These are phyloP conservation scores for Kandelia obovata DNA, from an alignment of 345 rosid genomes.

Conservation along the genomic window DNA sequence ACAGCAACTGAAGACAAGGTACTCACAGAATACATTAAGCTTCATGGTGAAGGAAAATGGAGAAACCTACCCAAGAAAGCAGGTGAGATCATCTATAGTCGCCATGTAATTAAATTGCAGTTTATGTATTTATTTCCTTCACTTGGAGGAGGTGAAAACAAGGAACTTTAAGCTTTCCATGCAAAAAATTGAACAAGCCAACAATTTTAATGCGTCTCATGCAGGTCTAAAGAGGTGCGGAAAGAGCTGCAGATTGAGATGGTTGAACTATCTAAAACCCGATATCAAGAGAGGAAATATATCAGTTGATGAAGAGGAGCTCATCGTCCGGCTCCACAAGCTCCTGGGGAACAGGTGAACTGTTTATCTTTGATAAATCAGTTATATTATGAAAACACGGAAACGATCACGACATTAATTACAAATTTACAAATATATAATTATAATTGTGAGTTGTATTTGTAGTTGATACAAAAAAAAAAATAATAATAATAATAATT, in stretches of 20 bases:
- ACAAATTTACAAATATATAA: too few species aligned
- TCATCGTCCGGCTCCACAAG: slow-evolving; percentile 72
- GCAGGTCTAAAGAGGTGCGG: slow-evolving; percentile 71
- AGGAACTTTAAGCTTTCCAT: not conserved
- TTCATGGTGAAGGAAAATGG: slow-evolving; percentile 70
- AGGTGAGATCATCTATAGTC: slow-evolving; percentile 27
- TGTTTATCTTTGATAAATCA: not conserved
- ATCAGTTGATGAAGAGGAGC: slow-evolving; percentile 73
- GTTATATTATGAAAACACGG: too few species aligned
- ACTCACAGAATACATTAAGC: slow-evolving; percentile 42
- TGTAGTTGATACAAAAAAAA: too few species aligned
- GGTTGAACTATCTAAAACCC: slow-evolving; percentile 72
- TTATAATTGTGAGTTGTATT: too few species aligned
- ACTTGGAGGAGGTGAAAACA: not conserved
- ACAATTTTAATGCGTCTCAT: not conserved
- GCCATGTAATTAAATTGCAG: too few species aligned
- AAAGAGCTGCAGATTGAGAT: slow-evolving; percentile 73
- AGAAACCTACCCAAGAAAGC: slow-evolving; percentile 56
- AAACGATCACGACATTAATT: too few species aligned
- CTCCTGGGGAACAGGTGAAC: slow-evolving; percentile 78
- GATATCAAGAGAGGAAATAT: slow-evolving; percentile 77
- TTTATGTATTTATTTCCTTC: too few species aligned
- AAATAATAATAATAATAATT: too few species aligned
- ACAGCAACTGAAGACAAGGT: slow-evolving; percentile 59
- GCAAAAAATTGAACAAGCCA: too few species aligned